Evolutionary conservation across 192 early-diverging fungal species (phyloP).

Genomic region (Coemansia guatemalensis): DNA sequence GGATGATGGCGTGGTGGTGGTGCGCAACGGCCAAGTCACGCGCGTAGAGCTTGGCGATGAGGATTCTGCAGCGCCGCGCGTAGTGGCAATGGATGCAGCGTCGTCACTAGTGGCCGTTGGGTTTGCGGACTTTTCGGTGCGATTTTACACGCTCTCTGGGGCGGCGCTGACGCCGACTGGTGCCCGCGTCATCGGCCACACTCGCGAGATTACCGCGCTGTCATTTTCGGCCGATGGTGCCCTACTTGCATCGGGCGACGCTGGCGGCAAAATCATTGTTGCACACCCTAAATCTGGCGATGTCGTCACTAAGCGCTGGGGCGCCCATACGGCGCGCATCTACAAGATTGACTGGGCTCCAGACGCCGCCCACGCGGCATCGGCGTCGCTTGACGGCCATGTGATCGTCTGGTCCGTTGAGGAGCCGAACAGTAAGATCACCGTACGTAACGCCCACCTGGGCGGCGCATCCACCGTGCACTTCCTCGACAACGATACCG

Average conservation of each 20-base stretch:
- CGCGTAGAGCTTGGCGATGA: slow-evolving; percentile 2
- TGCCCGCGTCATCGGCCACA: slow-evolving; percentile 34
- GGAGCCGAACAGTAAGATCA: slow-evolving; percentile 72
- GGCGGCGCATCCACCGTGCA: slow-evolving; percentile 72
- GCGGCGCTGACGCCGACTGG: slow-evolving; percentile 22
- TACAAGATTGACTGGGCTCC: slow-evolving; percentile 78
- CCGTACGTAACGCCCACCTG: slow-evolving; percentile 80
- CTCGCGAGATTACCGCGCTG: slow-evolving; percentile 75
- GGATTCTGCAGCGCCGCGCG: slow-evolving; percentile 8
- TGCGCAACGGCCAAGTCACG: slow-evolving; percentile 5
- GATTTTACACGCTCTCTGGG: slow-evolving; percentile 59
- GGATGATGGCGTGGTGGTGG: slow-evolving; percentile 26
- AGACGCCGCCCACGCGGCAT: slow-evolving; percentile 71
- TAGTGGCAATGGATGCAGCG: slow-evolving; percentile 10
- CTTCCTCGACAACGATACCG: slow-evolving; percentile 65
- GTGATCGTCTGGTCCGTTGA: slow-evolving; percentile 88
- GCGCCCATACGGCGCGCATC: slow-evolving; percentile 86
- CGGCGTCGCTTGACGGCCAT: slow-evolving; percentile 84
- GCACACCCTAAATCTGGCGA: slow-evolving; percentile 60
- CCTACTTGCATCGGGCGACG: slow-evolving; percentile 79
- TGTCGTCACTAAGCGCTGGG: slow-evolving; percentile 69
- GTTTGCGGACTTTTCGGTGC: slow-evolving; percentile 63
- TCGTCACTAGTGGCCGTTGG: slow-evolving; percentile 40
- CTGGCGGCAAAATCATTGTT: slow-evolving; percentile 75
- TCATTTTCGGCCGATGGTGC: slow-evolving; percentile 73